These are phyloP conservation scores for Coccinonectria pachysandricola DNA, from an alignment of 2,329 filamentous ascomycete genomes.

Conservation along the genomic window DNA sequence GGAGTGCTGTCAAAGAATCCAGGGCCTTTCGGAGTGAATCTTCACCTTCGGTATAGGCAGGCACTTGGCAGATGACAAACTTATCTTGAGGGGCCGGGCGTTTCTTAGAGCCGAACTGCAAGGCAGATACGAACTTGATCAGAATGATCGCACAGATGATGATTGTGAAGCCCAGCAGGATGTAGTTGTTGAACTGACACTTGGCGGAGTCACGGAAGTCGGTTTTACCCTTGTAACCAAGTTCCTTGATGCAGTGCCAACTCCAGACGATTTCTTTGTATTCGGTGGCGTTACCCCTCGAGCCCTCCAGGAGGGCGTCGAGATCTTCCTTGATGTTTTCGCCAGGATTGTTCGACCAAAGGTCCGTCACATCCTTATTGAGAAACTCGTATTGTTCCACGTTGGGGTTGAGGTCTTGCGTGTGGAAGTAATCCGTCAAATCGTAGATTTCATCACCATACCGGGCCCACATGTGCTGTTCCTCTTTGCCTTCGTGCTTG, in stretches of 20 bases:
- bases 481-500: constrained; percentile 52
- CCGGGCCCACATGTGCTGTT: constrained; percentile 68
- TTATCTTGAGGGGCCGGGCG: constrained; percentile 89
- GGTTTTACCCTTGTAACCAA: constrained; percentile 70
- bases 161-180: constrained; percentile 79
- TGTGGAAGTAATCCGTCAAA: constrained; percentile 84
- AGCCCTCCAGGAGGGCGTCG: constrained; percentile 39
- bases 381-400: constrained; percentile 58
- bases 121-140: constrained; percentile 82
- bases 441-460: constrained; percentile 74
- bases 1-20: constrained; percentile 85
- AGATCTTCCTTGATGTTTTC: constrained; percentile 62
- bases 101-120: constrained; percentile 88
- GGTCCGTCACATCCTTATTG: constrained; percentile 51
- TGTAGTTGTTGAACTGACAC: constrained; percentile 85
- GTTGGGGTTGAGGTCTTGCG: constrained; percentile 48
- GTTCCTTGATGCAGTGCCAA: constrained; percentile 69
- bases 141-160: constrained; percentile 70
- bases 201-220: constrained; percentile 71
- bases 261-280: constrained; percentile 49
- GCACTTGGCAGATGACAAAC: constrained; percentile 97
- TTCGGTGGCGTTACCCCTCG: constrained; percentile 40
- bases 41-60: constrained; percentile 95
- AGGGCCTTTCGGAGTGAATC: constrained; percentile 87
- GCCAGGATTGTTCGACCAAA: constrained; percentile 70